Evolutionary conservation across 306 rosid species (phyloP).

Genomic region (Coriaria nepalensis): DNA sequence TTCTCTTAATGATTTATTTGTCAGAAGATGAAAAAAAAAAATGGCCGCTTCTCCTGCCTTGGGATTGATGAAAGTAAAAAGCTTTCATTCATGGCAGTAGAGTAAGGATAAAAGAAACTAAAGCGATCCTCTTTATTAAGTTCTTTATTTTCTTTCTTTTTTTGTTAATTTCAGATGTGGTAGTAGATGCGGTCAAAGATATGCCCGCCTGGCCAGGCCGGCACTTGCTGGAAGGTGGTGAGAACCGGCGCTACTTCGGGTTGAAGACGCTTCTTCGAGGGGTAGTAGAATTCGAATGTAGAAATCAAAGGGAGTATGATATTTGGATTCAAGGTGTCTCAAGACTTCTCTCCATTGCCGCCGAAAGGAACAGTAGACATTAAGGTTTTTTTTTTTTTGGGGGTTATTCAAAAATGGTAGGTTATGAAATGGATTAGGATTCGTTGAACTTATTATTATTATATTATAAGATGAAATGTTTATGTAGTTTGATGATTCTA

Average conservation of each 20-base stretch:
- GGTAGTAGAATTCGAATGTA: slow-evolving; percentile 77
- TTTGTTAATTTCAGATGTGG: slow-evolving; percentile 48
- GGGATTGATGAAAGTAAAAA: slow-evolving; percentile 71
- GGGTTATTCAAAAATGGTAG: slow-evolving; percentile 14
- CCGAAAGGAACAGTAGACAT: slow-evolving; percentile 45
- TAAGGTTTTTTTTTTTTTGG: slow-evolving; percentile 12
- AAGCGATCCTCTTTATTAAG: slow-evolving; percentile 23
- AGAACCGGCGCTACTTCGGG: slow-evolving; percentile 80
- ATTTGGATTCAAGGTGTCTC: slow-evolving; percentile 87
- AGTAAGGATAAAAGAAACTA: slow-evolving; percentile 18
- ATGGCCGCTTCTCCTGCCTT: slow-evolving; percentile 45
- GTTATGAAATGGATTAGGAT: background rate
- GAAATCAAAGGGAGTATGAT: slow-evolving; percentile 65
- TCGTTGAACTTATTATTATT: too few relatives aligned
- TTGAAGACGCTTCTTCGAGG: slow-evolving; percentile 64
- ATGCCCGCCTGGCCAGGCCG: slow-evolving; percentile 97
- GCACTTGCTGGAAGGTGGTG: slow-evolving; percentile 75
- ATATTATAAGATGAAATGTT: too few relatives aligned
- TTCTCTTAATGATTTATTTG: slow-evolving; percentile 6
- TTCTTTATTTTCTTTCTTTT: background rate
- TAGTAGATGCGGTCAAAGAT: slow-evolving; percentile 60
- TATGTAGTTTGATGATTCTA: too few relatives aligned
- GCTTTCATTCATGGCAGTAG: slow-evolving; percentile 11
- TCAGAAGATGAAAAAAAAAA: slow-evolving; percentile 23
- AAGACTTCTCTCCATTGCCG: slow-evolving; percentile 58